A percentile compares a stretch with the other conserved stretches of the same genome.
Evolutionary conservation across 805 yeast species (phyloP).

Genomic region (Kodamaea neixiangensis): DNA sequence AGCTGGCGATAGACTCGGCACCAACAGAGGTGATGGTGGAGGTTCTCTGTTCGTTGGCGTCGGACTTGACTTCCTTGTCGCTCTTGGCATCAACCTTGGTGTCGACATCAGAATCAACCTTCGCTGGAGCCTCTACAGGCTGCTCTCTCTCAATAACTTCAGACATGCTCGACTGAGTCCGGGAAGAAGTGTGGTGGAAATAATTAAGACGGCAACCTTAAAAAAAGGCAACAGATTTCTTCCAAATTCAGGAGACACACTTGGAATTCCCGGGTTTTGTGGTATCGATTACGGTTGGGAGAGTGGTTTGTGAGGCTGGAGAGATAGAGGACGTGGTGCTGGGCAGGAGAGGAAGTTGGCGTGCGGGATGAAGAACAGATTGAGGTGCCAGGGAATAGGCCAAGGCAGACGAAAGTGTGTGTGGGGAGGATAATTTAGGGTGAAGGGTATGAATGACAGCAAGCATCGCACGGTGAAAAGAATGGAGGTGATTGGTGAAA

Average conservation of each 20-base stretch:
- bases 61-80: neutral
- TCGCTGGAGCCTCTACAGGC: constrained; percentile 6
- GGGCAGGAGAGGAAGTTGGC: too few species aligned
- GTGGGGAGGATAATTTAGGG: too few species aligned
- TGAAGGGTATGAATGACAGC: too few species aligned
- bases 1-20: neutral
- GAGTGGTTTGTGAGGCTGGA: too few species aligned
- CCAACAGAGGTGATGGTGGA: neutral
- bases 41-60: neutral
- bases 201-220: constrained; percentile 10
- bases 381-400: too few species aligned
- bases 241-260: constrained; percentile 7
- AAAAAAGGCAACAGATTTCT: constrained; percentile 5
- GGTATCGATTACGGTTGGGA: neutral
- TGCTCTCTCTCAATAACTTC: constrained; percentile 16
- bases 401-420: too few species aligned
- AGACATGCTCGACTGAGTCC: constrained; percentile 15
- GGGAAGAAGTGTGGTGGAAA: constrained; percentile 7
- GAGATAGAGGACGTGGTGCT: too few species aligned
- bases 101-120: too few species aligned
- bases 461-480: too few species aligned
- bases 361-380: too few species aligned
- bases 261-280: constrained; percentile 5
- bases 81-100: neutral
- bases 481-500: too few species aligned